Evolutionary conservation across 495 filamentous ascomycete species (phyloP).

Genomic region (Aspergillus ellipticus): DNA sequence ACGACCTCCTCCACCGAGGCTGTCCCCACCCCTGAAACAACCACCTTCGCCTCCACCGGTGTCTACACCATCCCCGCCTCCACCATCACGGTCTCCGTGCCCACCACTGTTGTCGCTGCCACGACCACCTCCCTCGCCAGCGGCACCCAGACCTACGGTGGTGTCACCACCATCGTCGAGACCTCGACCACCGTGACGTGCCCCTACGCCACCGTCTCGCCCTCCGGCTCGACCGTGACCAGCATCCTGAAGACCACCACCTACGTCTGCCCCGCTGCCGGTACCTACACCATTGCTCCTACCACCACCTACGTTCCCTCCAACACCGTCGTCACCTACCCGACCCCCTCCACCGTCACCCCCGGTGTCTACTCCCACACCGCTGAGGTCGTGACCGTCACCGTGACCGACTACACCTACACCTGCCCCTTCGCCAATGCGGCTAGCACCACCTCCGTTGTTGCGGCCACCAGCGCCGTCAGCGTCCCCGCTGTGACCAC

Average conservation of each 20-base stretch:
- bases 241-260: slow-evolving; percentile 69
- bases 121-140: slow-evolving; percentile 58
- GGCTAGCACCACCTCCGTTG: slow-evolving; percentile 19
- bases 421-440: slow-evolving; percentile 65
- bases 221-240: slow-evolving; percentile 57
- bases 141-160: slow-evolving; percentile 69
- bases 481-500: slow-evolving; percentile 22
- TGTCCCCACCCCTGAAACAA: slow-evolving; percentile 64
- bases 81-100: slow-evolving; percentile 67
- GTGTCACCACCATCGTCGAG: slow-evolving; percentile 70
- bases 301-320: slow-evolving; percentile 56
- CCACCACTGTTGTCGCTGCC: slow-evolving; percentile 64
- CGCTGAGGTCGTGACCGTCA: slow-evolving; percentile 63
- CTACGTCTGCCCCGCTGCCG: slow-evolving; percentile 72
- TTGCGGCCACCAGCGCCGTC: slow-evolving; percentile 19
- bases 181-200: slow-evolving; percentile 68
- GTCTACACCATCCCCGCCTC: slow-evolving; percentile 77
- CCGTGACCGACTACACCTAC: slow-evolving; percentile 63
- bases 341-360: slow-evolving; percentile 59
- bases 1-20: slow-evolving; percentile 27
- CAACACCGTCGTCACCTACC: slow-evolving; percentile 59
- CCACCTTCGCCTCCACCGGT: slow-evolving; percentile 67
- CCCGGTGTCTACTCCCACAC: slow-evolving; percentile 73
- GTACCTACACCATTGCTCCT: slow-evolving; percentile 78
- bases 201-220: slow-evolving; percentile 68